Evolutionary conservation across 345 rosid species (phyloP).

Genomic region (Boechera retrofracta): DNA sequence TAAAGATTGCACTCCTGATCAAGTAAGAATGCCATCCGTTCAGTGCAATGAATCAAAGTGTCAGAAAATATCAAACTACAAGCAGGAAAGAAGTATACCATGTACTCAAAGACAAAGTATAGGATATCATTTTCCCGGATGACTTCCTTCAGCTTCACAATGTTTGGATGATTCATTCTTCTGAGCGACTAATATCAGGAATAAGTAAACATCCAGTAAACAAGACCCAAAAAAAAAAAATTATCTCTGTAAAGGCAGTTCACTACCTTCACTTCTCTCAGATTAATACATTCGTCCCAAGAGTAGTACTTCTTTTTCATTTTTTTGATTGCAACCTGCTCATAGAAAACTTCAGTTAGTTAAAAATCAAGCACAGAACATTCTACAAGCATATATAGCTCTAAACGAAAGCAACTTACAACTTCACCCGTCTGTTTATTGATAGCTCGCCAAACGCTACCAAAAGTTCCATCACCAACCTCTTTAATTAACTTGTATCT

Average conservation of each 20-base stretch:
- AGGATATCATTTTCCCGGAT: slow-evolving; percentile 87
- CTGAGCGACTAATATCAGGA: slow-evolving; percentile 63
- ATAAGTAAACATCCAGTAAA: slow-evolving; percentile 14
- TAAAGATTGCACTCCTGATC: slow-evolving; percentile 89
- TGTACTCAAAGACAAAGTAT: slow-evolving; percentile 92
- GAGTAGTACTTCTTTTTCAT: slow-evolving; percentile 96
- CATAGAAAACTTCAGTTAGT: slow-evolving; percentile 2
- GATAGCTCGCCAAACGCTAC: slow-evolving; percentile 92
- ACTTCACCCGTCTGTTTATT: slow-evolving; percentile 92
- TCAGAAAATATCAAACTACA: slow-evolving; percentile 12
- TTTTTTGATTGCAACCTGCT: slow-evolving; percentile 93
- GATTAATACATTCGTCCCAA: slow-evolving; percentile 90
- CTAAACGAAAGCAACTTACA: slow-evolving; percentile 53
- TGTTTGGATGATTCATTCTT: slow-evolving; percentile 91
- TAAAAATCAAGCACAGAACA: slow-evolving; percentile 15
- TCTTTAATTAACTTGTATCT: slow-evolving; percentile 96
- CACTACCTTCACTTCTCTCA: slow-evolving; percentile 96
- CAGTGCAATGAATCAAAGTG: slow-evolving; percentile 1
- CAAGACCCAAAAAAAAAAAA: neutral
- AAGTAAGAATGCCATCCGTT: slow-evolving; percentile 30
- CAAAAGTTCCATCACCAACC: slow-evolving; percentile 98
- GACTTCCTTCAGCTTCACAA: slow-evolving; percentile 95
- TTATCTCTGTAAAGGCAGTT: neutral
- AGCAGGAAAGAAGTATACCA: slow-evolving; percentile 59
- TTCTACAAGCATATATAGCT: neutral